Evolutionary conservation across 352 stramenopile genomes (phyloP).

Genomic region (Peronospora tabacina): DNA sequence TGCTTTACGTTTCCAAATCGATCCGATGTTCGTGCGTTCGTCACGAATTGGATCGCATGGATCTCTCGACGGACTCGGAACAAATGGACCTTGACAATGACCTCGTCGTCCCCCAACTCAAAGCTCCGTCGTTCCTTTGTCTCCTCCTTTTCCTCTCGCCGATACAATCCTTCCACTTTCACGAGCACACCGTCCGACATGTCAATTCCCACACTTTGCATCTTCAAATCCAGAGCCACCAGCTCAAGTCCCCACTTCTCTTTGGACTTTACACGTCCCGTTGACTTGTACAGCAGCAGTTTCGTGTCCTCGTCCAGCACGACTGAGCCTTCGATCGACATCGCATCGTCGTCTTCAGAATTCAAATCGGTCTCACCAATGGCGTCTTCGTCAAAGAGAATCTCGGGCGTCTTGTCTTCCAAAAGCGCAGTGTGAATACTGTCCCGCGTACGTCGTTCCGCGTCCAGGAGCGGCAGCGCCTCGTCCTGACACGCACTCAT

Average conservation of each 20-base stretch:
- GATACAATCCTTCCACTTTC: conserved; percentile 20
- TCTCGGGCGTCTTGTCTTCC: conserved; percentile 28
- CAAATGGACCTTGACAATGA: conserved; percentile 23
- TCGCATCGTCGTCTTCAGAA: conserved; percentile 20
- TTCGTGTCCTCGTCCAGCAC: conserved; percentile 19
- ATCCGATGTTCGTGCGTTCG: conserved; percentile 18
- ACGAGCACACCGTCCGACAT: conserved; percentile 10
- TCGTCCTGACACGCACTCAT: conserved; percentile 8
- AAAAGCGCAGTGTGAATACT: conserved; percentile 20
- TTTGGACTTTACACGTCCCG: conserved; percentile 16
- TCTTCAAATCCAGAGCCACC: conserved; percentile 9
- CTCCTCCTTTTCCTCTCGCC: not conserved
- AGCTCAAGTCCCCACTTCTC: conserved; percentile 20
- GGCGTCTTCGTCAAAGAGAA: conserved; percentile 29
- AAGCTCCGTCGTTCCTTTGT: conserved; percentile 1
- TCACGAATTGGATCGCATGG: conserved; percentile 28
- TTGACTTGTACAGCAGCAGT: conserved; percentile 15
- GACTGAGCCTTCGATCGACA: conserved; percentile 15
- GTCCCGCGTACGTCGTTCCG: not conserved
- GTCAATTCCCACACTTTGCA: conserved; percentile 13
- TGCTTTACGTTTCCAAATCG: conserved; percentile 16
- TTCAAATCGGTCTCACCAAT: conserved; percentile 27
- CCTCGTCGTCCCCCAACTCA: conserved; percentile 11
- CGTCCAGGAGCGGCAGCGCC: conserved; percentile 14
- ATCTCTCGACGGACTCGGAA: conserved; percentile 26